phyloP scores from a whole-genome alignment of 1,284 basidiomycete genomes.

The Boletellus dicymbophilus region DNA sequence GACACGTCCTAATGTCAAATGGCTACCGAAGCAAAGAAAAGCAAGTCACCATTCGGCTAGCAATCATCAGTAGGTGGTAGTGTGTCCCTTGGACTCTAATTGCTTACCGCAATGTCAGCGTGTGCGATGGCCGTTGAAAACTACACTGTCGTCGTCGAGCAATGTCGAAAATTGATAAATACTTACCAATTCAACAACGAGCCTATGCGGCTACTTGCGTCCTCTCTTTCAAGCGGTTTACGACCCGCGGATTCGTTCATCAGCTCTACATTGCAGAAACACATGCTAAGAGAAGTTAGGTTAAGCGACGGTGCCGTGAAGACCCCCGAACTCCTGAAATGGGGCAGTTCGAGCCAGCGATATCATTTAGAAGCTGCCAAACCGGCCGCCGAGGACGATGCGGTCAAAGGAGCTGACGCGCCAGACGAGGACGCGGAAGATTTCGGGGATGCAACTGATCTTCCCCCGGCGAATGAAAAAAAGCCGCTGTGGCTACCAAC shows the following conservation, averaged over 20 bases:
- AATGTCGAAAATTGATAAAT: constrained; percentile 72
- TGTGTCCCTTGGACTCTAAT: background rate
- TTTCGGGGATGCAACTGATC: constrained; percentile 16
- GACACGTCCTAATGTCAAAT: constrained; percentile 78
- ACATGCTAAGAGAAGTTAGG: constrained; percentile 76
- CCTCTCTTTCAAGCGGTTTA: constrained; percentile 68
- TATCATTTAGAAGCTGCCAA: constrained; percentile 41
- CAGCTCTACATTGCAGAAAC: constrained; percentile 77
- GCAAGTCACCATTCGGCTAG: constrained; percentile 73
- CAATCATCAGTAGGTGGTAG: constrained; percentile 65
- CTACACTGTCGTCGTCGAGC: constrained; percentile 63
- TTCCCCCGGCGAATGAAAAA: constrained; percentile 30
- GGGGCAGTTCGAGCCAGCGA: constrained; percentile 55
- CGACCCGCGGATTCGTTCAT: constrained; percentile 75
- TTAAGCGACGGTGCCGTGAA: constrained; percentile 63
- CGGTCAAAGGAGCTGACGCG: constrained; percentile 19
- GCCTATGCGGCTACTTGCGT: constrained; percentile 72
- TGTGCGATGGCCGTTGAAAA: constrained; percentile 65
- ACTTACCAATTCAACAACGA: constrained; percentile 81
- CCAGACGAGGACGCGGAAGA: constrained; percentile 35
- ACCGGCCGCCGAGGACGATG: constrained; percentile 31
- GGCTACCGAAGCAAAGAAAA: constrained; percentile 67
- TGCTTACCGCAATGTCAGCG: constrained; percentile 44
- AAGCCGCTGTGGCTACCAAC: constrained; percentile 52
- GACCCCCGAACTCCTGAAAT: constrained; percentile 58